phyloP scores from a whole-genome alignment of 768 basidiomycete species.

The Lyophyllum decastes region DNA sequence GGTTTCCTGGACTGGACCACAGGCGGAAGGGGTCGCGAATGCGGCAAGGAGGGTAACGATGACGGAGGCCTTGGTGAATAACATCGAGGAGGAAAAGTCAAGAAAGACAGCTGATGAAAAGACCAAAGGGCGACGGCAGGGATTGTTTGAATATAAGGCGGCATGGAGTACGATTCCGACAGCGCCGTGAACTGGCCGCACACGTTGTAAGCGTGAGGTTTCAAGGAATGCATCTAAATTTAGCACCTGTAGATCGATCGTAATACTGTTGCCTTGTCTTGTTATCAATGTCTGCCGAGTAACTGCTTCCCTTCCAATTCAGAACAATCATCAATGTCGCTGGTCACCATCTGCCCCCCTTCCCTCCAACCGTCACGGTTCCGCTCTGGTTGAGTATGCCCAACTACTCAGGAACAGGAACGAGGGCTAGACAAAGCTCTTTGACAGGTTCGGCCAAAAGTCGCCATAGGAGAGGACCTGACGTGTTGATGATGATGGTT shows the following conservation, averaged over 20 bases:
- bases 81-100: constrained; percentile 7
- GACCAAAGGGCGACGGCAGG: neutral
- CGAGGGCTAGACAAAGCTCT: neutral
- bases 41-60: constrained; percentile 25
- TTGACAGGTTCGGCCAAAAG: neutral
- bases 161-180: neutral
- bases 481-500: neutral
- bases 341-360: too few relatives aligned
- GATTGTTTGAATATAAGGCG: constrained; percentile 4
- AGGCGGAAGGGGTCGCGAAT: constrained; percentile 18
- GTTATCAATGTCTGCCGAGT: neutral
- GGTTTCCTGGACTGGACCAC: constrained; percentile 29
- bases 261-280: neutral
- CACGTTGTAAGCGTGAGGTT: constrained; percentile 10
- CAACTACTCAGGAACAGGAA: constrained; percentile 2
- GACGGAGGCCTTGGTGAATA: constrained; percentile 20
- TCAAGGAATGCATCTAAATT: constrained; percentile 1
- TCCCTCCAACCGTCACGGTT: neutral
- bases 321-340: too few relatives aligned
- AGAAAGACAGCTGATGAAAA: neutral
- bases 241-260: constrained; percentile 5
- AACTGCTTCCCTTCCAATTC: neutral
- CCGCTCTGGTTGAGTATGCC: too few relatives aligned
- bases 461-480: neutral
- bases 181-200: constrained; percentile 2